Conservation (phyloP, 2,329 filamentous ascomycete species). For the Colletotrichum lupini region DNA sequence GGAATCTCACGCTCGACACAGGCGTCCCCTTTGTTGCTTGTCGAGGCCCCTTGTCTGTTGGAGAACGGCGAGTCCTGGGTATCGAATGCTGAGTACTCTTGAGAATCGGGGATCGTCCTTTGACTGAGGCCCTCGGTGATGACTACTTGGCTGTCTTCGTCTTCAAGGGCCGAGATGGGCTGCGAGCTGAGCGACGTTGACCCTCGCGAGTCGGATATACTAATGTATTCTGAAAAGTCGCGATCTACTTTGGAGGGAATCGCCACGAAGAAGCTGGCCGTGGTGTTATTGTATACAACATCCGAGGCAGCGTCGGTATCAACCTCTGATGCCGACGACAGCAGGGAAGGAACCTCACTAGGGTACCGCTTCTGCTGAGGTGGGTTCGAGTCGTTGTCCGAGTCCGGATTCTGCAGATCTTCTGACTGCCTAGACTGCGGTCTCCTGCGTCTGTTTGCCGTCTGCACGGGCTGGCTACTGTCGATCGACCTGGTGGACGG, state of each 20-base stretch:
- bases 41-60: background rate
- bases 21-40: background rate
- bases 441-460: constrained; percentile 22
- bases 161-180: constrained; percentile 48
- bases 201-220: constrained; percentile 44
- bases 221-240: constrained; percentile 49
- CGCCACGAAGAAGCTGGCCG: constrained; percentile 38
- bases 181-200: constrained; percentile 44
- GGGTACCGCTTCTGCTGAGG: constrained; percentile 13
- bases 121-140: constrained; percentile 47
- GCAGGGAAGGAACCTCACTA: constrained; percentile 19
- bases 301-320: constrained; percentile 33
- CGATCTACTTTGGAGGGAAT: constrained; percentile 45
- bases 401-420: background rate
- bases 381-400: constrained; percentile 1
- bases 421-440: background rate
- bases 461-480: constrained; percentile 30
- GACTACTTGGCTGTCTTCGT: constrained; percentile 45
- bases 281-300: constrained; percentile 7
- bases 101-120: constrained; percentile 57
- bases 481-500: background rate
- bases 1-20: constrained; percentile 18
- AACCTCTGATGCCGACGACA: constrained; percentile 25
- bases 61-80: constrained; percentile 7
- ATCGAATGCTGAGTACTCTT: constrained; percentile 42